Evolutionary conservation across 2,329 filamentous ascomycete genomes (phyloP).

Genomic region (Paraphaeosphaeria minitans): DNA sequence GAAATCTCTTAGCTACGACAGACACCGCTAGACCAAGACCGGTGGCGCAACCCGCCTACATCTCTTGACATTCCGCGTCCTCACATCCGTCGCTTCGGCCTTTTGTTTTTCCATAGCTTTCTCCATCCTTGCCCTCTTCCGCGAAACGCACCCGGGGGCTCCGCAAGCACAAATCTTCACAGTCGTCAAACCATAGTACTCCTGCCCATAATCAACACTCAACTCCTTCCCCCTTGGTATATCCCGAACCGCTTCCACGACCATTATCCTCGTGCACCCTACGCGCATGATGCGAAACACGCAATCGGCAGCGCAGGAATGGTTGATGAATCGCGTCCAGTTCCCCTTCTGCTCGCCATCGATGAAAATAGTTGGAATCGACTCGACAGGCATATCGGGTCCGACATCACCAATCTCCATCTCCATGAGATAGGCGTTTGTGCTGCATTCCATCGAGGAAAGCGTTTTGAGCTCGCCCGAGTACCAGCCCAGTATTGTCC

Average conservation of each 20-base stretch:
- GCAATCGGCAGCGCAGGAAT: conserved; percentile 17
- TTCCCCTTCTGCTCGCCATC: conserved; percentile 17
- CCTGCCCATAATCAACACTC: conserved; percentile 20
- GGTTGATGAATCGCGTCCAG: conserved; percentile 28
- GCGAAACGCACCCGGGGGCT: conserved; percentile 15
- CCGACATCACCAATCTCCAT: conserved; percentile 14
- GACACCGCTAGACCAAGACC: background rate
- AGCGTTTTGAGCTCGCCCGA: conserved; percentile 16
- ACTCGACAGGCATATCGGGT: background rate
- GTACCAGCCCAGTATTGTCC: conserved; percentile 23
- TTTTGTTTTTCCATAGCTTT: background rate
- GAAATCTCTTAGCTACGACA: background rate
- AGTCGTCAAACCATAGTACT: conserved; percentile 19
- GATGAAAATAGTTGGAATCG: conserved; percentile 8
- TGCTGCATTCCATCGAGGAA: background rate
- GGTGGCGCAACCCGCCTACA: conserved; percentile 31
- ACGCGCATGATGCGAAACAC: conserved; percentile 16
- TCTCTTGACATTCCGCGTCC: conserved; percentile 23
- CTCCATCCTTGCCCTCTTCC: conserved; percentile 1
- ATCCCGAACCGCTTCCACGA: conserved; percentile 13
- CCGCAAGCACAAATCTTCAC: conserved; percentile 18
- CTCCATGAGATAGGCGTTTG: conserved; percentile 23
- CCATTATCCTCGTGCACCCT: conserved; percentile 20
- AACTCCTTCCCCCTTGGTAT: conserved; percentile 18
- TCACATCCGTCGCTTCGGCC: background rate